phyloP scores from a whole-genome alignment of 495 filamentous ascomycete species.

The Penicillium samsonianum region DNA sequence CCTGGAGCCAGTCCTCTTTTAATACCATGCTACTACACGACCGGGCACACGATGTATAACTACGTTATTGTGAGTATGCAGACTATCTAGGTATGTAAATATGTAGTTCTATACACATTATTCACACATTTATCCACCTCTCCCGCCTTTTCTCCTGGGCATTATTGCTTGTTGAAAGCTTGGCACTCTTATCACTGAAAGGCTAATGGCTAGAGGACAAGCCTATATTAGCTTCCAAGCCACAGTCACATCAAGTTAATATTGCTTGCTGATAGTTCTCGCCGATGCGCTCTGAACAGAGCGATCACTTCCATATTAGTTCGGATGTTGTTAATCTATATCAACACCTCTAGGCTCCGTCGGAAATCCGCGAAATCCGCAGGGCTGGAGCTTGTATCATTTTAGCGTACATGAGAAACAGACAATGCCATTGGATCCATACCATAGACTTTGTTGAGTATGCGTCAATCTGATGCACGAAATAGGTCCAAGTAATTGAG shows the following conservation, averaged over 20 bases:
- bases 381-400: not conserved
- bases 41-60: not conserved
- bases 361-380: not conserved
- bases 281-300: not conserved
- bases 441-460: not conserved
- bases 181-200: slow-evolving; percentile 7
- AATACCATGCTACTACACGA: not conserved
- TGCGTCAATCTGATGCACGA: too few species aligned
- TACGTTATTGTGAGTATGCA: not conserved
- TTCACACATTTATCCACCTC: not conserved
- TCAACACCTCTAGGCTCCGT: not conserved
- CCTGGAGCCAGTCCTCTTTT: not conserved
- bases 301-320: not conserved
- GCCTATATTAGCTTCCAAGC: not conserved
- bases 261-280: not conserved
- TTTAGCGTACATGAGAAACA: not conserved
- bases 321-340: not conserved
- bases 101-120: not conserved
- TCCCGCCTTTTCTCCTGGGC: not conserved
- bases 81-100: not conserved
- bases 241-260: slow-evolving; percentile 1
- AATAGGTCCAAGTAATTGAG: not conserved
- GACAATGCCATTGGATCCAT: not conserved
- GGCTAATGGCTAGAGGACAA: not conserved
- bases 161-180: slow-evolving; percentile 8